Evolutionary conservation across 148 eudicot species (phyloP).

Genomic region (Chenopodium formosanum): DNA sequence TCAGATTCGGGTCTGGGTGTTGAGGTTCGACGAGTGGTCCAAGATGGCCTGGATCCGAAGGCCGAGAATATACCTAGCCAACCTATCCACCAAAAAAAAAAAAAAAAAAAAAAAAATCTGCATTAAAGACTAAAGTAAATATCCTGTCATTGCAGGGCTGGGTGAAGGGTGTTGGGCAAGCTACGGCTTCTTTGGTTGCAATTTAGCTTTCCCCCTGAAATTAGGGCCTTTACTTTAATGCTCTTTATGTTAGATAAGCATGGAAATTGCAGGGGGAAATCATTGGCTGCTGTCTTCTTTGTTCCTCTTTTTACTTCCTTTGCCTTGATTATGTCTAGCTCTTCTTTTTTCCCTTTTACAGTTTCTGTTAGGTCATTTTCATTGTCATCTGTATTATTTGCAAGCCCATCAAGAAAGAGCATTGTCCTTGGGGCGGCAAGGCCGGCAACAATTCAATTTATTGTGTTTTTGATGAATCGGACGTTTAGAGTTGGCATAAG

Average conservation of each 20-base stretch:
- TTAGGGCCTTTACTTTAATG: background rate
- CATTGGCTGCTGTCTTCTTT: conserved; percentile 4
- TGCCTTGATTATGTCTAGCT: background rate
- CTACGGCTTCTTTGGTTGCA: background rate
- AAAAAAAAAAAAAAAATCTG: too few relatives aligned
- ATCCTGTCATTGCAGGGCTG: background rate
- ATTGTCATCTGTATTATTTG: background rate
- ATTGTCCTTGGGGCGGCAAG: background rate
- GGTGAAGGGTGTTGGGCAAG: conserved; percentile 6
- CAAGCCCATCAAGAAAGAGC: background rate
- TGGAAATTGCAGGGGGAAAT: conserved; percentile 6
- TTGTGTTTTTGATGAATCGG: background rate
- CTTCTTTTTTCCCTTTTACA: background rate
- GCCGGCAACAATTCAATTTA: background rate
- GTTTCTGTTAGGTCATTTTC: background rate
- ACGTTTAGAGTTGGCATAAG: background rate
- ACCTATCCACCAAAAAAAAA: background rate
- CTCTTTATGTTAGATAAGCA: background rate
- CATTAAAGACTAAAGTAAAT: background rate
- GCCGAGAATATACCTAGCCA: background rate
- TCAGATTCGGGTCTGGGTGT: background rate
- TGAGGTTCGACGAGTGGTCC: background rate
- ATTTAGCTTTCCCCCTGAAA: conserved; percentile 10
- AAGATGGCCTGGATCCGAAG: background rate
- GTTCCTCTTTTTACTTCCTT: background rate